phyloP scores from a whole-genome alignment of 306 rosid species.

The Cercis canadensis region DNA sequence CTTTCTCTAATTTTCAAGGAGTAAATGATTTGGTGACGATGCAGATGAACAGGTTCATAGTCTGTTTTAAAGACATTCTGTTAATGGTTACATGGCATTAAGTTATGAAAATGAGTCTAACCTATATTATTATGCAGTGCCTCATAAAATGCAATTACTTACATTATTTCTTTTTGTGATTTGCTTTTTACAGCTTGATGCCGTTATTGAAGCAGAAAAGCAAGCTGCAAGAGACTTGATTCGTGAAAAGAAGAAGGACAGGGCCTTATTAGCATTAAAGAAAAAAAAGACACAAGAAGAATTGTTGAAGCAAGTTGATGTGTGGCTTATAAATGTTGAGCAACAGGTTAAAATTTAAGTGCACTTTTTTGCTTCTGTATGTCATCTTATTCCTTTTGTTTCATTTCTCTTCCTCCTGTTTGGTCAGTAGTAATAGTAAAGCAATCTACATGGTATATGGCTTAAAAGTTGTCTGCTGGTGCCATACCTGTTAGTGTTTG shows the following conservation, averaged over 20 bases:
- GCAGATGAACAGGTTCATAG: too few species aligned
- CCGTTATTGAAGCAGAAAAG: constrained; percentile 94
- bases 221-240: constrained; percentile 92
- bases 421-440: neutral
- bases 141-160: neutral
- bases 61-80: neutral
- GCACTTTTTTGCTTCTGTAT: neutral
- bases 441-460: too few species aligned
- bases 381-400: neutral
- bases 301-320: constrained; percentile 90
- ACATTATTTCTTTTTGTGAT: constrained; percentile 7
- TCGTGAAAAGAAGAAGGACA: constrained; percentile 88
- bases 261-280: constrained; percentile 89
- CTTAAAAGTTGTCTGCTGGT: too few species aligned
- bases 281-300: constrained; percentile 94
- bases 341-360: constrained; percentile 69
- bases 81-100: constrained; percentile 5
- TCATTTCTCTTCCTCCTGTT: constrained; percentile 14
- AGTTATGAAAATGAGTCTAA: neutral
- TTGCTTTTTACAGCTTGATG: constrained; percentile 71
- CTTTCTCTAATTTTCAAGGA: neutral
- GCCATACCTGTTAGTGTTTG: too few species aligned
- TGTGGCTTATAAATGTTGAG: constrained; percentile 95
- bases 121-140: constrained; percentile 4
- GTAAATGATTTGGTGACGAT: too few species aligned